phyloP scores from a whole-genome alignment of 139 green algal species.

The Chlamydomonas sp. region DNA sequence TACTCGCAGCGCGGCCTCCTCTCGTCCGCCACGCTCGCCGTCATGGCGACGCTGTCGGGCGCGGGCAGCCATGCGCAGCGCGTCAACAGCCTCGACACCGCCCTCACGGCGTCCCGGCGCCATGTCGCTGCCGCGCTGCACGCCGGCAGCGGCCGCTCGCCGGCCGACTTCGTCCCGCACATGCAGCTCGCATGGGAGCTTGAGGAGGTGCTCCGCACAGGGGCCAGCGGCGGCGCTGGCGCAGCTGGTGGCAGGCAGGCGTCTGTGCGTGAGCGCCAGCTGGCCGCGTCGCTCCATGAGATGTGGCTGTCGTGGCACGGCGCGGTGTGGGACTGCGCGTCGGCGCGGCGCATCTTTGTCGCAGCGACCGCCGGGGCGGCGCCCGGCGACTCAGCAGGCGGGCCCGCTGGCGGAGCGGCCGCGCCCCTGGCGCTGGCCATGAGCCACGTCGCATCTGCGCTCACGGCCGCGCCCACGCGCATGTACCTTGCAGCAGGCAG shows the following conservation, averaged over 20 bases:
- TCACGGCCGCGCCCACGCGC: neutral
- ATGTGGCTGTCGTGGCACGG: constrained; percentile 69
- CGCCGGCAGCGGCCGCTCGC: constrained; percentile 4
- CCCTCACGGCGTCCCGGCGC: no score
- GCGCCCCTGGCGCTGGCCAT: no score
- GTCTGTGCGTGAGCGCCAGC: constrained; percentile 7
- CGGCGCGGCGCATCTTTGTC: no score
- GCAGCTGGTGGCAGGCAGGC: neutral
- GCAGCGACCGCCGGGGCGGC: no score
- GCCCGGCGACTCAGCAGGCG: no score
- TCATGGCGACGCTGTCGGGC: no score
- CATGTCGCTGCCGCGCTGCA: no score
- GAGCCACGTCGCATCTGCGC: no score
- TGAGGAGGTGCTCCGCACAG: constrained; percentile 29
- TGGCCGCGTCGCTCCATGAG: constrained; percentile 56
- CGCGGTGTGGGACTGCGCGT: constrained; percentile 35
- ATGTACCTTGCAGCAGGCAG: constrained; percentile 15
- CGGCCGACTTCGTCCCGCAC: constrained; percentile 29
- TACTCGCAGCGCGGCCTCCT: constrained; percentile 16
- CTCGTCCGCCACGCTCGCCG: neutral
- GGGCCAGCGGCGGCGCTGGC: neutral
- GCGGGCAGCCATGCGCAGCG: no score
- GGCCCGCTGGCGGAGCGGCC: no score
- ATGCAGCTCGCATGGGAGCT: constrained; percentile 73
- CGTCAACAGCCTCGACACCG: no score